Evolutionary conservation across 192 early-diverging fungal genomes (phyloP).

Genomic region (Chytriomyces sp.): DNA sequence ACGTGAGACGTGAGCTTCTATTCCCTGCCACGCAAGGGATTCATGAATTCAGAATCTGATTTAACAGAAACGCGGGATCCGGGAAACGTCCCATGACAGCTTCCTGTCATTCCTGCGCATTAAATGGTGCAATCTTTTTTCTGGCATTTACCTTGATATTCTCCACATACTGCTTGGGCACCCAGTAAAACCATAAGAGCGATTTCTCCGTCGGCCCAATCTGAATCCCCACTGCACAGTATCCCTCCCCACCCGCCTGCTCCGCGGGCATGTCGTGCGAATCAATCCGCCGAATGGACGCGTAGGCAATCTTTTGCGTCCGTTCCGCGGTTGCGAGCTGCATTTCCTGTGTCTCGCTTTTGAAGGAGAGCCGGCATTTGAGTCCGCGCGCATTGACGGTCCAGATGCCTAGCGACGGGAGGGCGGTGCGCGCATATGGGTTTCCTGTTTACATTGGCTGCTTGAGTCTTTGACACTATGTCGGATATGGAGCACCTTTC

Average conservation of each 20-base stretch:
- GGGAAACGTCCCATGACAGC: conserved; percentile 10
- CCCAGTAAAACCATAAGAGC: conserved; percentile 29
- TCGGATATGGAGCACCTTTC: background rate
- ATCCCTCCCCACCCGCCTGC: background rate
- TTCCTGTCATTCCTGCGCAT: no score
- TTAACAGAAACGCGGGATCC: background rate
- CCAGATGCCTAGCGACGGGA: background rate
- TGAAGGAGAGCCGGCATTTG: conserved; percentile 29
- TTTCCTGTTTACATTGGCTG: background rate
- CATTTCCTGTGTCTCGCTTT: conserved; percentile 20
- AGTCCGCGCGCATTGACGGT: conserved; percentile 8
- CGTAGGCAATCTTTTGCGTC: conserved; percentile 26
- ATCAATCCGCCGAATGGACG: background rate
- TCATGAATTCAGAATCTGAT: conserved; percentile 11
- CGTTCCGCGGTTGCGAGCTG: conserved; percentile 32
- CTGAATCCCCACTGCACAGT: conserved; percentile 30
- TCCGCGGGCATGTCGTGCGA: conserved; percentile 18
- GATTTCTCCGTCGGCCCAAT: conserved; percentile 35
- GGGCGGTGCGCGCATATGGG: background rate
- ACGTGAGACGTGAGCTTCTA: no score
- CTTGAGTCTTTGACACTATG: background rate
- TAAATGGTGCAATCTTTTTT: no score
- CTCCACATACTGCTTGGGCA: conserved; percentile 32
- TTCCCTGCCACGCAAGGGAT: no score
- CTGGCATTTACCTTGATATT: conserved; percentile 27